Conservation (phyloP, 345 rosid species). For the Acer negundo region DNA sequence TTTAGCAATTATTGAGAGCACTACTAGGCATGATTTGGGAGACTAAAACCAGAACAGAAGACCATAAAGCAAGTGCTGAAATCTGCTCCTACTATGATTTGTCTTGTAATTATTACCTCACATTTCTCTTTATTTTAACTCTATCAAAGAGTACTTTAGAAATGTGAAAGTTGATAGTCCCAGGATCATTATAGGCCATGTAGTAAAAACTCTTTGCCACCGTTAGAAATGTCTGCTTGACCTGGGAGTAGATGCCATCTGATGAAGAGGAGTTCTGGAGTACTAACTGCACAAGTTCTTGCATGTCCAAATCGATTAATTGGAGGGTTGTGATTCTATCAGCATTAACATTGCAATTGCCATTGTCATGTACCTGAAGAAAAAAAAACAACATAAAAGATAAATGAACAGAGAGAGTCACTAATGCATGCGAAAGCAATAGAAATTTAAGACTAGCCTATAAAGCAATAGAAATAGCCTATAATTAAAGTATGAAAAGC, state of each 20-base stretch:
- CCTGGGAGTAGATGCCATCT: conserved; percentile 20
- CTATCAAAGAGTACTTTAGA: conserved; percentile 70
- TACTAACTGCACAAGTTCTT: conserved; percentile 59
- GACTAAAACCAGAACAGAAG: not conserved
- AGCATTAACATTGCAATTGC: conserved; percentile 13
- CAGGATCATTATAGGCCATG: conserved; percentile 50
- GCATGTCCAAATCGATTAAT: conserved; percentile 57
- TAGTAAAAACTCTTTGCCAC: conserved; percentile 77
- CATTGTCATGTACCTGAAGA: conserved; percentile 30
- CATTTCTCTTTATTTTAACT: conserved; percentile 19
- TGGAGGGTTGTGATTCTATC: conserved; percentile 28
- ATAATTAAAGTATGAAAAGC: not conserved
- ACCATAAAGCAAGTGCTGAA: not conserved
- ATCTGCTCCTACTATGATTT: too few relatives aligned
- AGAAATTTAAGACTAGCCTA: not conserved
- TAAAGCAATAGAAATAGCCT: too few relatives aligned
- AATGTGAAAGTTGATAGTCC: conserved; percentile 54
- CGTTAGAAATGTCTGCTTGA: conserved; percentile 57
- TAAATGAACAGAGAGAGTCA: not conserved
- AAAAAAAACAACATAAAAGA: not conserved
- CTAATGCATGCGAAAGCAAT: too few relatives aligned
- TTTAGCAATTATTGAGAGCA: not conserved
- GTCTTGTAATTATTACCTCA: too few relatives aligned
- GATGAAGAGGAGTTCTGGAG: conserved; percentile 31
- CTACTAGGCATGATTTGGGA: not conserved